Conservation (phyloP, 495 filamentous ascomycete genomes). For the Trichoderma reesei region DNA sequence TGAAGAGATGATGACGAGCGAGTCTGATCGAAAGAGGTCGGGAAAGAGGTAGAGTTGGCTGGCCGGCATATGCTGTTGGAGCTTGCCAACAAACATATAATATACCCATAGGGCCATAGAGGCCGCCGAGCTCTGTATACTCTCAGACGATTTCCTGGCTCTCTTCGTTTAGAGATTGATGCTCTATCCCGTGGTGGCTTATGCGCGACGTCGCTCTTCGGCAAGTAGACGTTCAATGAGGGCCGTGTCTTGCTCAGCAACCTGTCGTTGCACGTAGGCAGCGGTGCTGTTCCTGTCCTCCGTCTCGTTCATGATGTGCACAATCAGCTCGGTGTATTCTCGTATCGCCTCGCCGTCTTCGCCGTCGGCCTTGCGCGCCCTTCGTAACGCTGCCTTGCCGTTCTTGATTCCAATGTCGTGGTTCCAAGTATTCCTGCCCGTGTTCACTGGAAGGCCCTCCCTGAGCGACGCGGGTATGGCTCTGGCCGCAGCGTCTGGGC, state of each 20-base stretch:
- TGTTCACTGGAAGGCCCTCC: conserved; percentile 10
- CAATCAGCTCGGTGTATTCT: conserved; percentile 37
- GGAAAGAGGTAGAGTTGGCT: neutral
- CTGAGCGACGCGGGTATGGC: neutral
- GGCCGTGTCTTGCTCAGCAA: conserved; percentile 10
- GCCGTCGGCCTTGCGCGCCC: conserved; percentile 23
- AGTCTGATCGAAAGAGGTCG: no score
- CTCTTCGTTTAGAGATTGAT: neutral
- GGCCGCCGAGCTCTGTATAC: neutral
- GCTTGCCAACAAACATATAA: neutral
- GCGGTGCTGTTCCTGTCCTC: conserved; percentile 14
- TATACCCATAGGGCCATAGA: neutral
- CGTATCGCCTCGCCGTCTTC: conserved; percentile 34
- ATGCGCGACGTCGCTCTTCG: neutral
- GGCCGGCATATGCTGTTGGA: neutral
- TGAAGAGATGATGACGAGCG: neutral
- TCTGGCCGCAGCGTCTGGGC: neutral
- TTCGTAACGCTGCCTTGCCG: conserved; percentile 27
- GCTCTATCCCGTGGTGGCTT: neutral
- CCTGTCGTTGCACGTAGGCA: conserved; percentile 20
- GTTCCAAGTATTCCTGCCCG: conserved; percentile 21
- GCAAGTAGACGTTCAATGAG: neutral
- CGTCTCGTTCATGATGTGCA: conserved; percentile 23
- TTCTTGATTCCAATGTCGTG: conserved; percentile 28
- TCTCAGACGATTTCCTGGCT: neutral